Evolutionary conservation across 495 filamentous ascomycete genomes (phyloP).

Genomic region (Xylaria acuta): DNA sequence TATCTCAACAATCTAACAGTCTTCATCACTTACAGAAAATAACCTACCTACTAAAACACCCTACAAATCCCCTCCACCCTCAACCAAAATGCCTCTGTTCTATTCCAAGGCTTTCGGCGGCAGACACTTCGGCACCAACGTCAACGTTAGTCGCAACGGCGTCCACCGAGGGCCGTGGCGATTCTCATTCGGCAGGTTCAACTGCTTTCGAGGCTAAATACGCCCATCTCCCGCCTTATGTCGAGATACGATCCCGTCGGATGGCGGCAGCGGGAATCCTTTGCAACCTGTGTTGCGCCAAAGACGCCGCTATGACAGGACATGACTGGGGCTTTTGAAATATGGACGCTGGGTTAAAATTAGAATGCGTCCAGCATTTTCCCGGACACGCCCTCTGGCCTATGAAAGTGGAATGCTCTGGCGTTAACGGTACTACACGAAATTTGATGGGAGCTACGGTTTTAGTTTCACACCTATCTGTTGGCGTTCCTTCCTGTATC

Average conservation of each 20-base stretch:
- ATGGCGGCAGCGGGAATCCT: background rate
- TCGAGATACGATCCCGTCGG: background rate
- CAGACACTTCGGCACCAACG: slow-evolving; percentile 42
- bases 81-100: slow-evolving; percentile 39
- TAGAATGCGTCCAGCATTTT: background rate
- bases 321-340: background rate
- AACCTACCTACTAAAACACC: background rate
- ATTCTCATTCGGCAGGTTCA: slow-evolving; percentile 39
- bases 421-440: background rate
- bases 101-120: slow-evolving; percentile 38
- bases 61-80: background rate
- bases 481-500: too few relatives aligned
- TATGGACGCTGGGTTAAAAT: background rate
- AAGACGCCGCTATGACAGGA: background rate
- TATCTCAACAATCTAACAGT: slow-evolving; percentile 5
- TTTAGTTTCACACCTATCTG: background rate
- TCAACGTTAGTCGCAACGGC: slow-evolving; percentile 38
- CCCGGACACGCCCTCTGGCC: background rate
- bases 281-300: background rate
- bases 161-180: slow-evolving; percentile 43
- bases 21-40: background rate
- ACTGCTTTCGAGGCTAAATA: slow-evolving; percentile 41
- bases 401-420: background rate
- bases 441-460: background rate
- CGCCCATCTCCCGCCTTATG: background rate